Conservation (phyloP, 495 filamentous ascomycete species). For the Aspergillus baeticus region DNA sequence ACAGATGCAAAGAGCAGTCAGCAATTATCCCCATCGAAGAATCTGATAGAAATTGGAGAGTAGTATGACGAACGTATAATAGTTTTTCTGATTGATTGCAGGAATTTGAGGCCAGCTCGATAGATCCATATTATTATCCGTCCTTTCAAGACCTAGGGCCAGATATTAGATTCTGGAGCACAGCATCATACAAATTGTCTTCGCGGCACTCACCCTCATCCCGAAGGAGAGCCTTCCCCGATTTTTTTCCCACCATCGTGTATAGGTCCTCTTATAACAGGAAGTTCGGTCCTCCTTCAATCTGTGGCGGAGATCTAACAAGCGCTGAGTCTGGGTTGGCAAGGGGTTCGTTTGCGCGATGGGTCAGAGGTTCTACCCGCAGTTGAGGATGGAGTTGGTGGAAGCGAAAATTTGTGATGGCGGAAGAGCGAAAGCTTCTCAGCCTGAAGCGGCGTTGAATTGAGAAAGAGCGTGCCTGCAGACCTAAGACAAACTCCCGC, state of each 20-base stretch:
- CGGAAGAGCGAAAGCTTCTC: background rate
- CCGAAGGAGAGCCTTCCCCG: conserved; percentile 60
- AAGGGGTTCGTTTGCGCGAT: background rate
- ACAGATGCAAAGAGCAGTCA: background rate
- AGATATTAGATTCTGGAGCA: conserved; percentile 2
- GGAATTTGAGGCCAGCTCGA: conserved; percentile 89
- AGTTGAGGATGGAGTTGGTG: background rate
- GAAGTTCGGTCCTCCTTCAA: background rate
- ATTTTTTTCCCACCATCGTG: conserved; percentile 65
- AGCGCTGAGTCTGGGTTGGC: background rate
- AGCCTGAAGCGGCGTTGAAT: background rate
- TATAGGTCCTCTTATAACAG: background rate
- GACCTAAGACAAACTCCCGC: conserved; percentile 12
- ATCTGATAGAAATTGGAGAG: background rate
- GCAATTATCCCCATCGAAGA: background rate
- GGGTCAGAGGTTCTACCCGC: background rate
- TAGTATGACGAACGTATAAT: conserved; percentile 79
- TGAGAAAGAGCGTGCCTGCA: conserved; percentile 6
- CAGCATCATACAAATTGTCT: background rate
- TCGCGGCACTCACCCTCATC: conserved; percentile 53
- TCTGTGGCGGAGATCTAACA: conserved; percentile 5
- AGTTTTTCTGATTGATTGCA: conserved; percentile 99
- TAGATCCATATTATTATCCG: conserved; percentile 95
- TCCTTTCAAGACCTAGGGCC: conserved; percentile 77
- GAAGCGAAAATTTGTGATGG: background rate